Conservation (phyloP, 192 early-diverging fungal genomes). For the Coemansia sp. region DNA sequence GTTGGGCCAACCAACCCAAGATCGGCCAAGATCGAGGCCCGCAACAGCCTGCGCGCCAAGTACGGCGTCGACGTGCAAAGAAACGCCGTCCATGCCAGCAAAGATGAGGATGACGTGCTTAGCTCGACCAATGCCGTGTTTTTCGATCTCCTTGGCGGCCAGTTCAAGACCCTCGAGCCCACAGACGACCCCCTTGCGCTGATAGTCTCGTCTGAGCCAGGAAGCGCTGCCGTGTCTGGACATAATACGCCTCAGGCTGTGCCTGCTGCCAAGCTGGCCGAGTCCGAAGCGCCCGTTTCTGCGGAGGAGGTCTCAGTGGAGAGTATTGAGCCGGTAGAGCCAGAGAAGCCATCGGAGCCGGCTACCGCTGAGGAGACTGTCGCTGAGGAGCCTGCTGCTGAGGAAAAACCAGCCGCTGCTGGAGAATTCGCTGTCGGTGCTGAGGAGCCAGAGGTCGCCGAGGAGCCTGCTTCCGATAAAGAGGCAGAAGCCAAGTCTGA, state of each 20-base stretch:
- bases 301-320: no score
- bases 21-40: conserved; percentile 41
- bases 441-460: neutral
- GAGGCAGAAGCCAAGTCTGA: neutral
- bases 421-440: neutral
- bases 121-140: conserved; percentile 37
- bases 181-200: conserved; percentile 30
- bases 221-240: neutral
- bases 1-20: conserved; percentile 56
- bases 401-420: neutral
- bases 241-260: neutral
- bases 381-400: neutral
- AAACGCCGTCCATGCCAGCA: conserved; percentile 60
- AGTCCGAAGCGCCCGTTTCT: neutral
- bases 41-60: conserved; percentile 54
- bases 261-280: neutral
- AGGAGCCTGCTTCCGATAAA: conserved; percentile 2
- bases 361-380: neutral
- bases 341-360: no score
- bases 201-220: neutral
- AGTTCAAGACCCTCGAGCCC: conserved; percentile 20
- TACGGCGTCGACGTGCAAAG: conserved; percentile 53
- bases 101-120: conserved; percentile 24
- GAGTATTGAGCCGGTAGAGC: no score
- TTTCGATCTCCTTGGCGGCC: conserved; percentile 29